These are phyloP conservation scores for Aureobasidium melanogenum DNA, from an alignment of 2,329 filamentous ascomycete species.

Conservation along the genomic window DNA sequence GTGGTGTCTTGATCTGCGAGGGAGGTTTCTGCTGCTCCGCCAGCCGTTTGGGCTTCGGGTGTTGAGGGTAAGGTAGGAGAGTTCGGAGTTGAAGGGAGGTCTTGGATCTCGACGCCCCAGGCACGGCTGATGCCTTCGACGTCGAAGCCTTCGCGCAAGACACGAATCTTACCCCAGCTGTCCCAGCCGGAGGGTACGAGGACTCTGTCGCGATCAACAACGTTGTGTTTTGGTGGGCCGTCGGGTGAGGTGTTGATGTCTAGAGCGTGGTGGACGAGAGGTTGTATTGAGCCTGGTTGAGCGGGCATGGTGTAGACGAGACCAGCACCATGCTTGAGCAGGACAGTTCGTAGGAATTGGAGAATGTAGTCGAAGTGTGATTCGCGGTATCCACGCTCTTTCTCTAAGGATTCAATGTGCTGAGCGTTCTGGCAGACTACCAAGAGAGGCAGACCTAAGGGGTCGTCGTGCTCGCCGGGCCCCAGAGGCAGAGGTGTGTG, in stretches of 20 bases:
- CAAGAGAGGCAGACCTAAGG: slow-evolving; percentile 74
- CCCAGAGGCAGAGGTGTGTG: slow-evolving; percentile 69
- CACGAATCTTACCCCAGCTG: slow-evolving; percentile 93
- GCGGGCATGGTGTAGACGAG: slow-evolving; percentile 59
- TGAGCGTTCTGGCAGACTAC: slow-evolving; percentile 96
- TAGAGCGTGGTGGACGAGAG: slow-evolving; percentile 73
- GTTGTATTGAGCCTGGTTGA: slow-evolving; percentile 66
- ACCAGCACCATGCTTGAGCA: slow-evolving; percentile 45
- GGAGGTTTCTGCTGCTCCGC: slow-evolving; percentile 16
- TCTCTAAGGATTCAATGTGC: slow-evolving; percentile 83
- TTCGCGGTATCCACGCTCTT: slow-evolving; percentile 87
- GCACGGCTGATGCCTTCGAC: slow-evolving; percentile 76
- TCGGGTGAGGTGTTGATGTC: slow-evolving; percentile 70
- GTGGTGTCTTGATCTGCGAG: slow-evolving; percentile 16
- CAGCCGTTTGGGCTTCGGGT: background rate
- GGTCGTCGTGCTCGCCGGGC: slow-evolving; percentile 88
- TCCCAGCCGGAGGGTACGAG: slow-evolving; percentile 96
- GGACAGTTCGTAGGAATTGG: slow-evolving; percentile 80
- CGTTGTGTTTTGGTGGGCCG: slow-evolving; percentile 47
- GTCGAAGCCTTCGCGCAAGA: slow-evolving; percentile 84
- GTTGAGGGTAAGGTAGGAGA: slow-evolving; percentile 1
- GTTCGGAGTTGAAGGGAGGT: background rate
- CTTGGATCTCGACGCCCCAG: slow-evolving; percentile 45
- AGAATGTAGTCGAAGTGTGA: slow-evolving; percentile 94
- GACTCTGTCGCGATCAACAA: slow-evolving; percentile 69